phyloP scores from a whole-genome alignment of 352 stramenopile genomes.

The Globisporangium camurandrum region DNA sequence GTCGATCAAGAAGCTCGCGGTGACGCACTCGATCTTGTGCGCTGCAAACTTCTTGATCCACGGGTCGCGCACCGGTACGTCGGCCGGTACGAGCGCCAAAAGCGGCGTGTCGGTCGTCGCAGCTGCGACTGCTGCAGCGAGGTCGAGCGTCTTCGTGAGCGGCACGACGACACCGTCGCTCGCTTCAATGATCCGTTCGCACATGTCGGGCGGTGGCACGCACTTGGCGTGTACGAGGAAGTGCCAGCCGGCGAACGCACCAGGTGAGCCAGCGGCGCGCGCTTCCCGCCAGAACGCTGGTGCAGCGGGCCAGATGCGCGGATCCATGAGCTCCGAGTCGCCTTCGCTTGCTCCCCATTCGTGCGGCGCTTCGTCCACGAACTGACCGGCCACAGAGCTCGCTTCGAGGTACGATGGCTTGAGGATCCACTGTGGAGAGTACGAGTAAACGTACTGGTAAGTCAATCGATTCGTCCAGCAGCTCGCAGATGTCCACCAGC shows the following conservation, averaged over 20 bases:
- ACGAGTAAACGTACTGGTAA: slow-evolving; percentile 2
- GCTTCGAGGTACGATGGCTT: slow-evolving; percentile 76
- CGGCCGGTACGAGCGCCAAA: slow-evolving; percentile 46
- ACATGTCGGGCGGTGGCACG: slow-evolving; percentile 73
- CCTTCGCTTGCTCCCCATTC: slow-evolving; percentile 57
- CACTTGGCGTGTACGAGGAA: slow-evolving; percentile 75
- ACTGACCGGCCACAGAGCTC: slow-evolving; percentile 45
- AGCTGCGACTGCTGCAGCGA: slow-evolving; percentile 18
- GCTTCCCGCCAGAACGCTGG: slow-evolving; percentile 61
- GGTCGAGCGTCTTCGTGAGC: slow-evolving; percentile 48
- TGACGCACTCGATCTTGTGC: slow-evolving; percentile 62
- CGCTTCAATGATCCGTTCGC: slow-evolving; percentile 59
- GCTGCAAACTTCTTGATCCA: slow-evolving; percentile 71
- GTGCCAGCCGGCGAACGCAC: slow-evolving; percentile 57
- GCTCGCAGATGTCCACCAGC: too few species aligned
- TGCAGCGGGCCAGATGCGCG: slow-evolving; percentile 60
- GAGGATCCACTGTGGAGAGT: slow-evolving; percentile 84
- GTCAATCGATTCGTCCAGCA: neutral
- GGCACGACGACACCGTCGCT: slow-evolving; percentile 45
- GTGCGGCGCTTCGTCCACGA: slow-evolving; percentile 63
- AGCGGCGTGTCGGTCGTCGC: slow-evolving; percentile 32
- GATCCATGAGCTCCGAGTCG: slow-evolving; percentile 62
- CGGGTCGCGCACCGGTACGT: slow-evolving; percentile 45
- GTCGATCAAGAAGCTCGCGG: slow-evolving; percentile 79
- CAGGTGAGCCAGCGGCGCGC: slow-evolving; percentile 29